A percentile compares a stretch with the other conserved stretches of the same genome.
Evolutionary conservation across 2,329 filamentous ascomycete genomes (phyloP).

Genomic region (Aspergillus ustus): DNA sequence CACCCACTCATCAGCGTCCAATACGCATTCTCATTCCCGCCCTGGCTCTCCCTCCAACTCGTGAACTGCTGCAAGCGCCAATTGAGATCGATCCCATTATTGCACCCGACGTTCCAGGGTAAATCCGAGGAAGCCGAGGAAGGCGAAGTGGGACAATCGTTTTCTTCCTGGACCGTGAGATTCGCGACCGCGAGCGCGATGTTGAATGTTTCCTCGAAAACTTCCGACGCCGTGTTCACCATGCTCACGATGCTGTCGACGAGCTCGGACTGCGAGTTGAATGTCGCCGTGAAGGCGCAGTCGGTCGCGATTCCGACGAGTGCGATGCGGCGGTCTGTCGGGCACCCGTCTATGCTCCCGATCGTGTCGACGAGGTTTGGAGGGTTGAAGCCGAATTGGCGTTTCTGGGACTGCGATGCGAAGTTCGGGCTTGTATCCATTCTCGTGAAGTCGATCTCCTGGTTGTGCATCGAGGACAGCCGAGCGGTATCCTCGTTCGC

Average conservation of each 20-base stretch:
- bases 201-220: constrained; percentile 90
- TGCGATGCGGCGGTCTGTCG: constrained; percentile 81
- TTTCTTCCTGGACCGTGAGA: constrained; percentile 70
- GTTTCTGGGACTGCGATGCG: not conserved
- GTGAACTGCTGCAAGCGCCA: constrained; percentile 71
- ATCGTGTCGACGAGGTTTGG: constrained; percentile 66
- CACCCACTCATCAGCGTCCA: constrained; percentile 88
- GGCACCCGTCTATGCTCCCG: constrained; percentile 77
- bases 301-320: constrained; percentile 88
- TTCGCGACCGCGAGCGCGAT: constrained; percentile 87
- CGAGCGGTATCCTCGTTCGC: not conserved
- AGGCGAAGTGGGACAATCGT: constrained; percentile 73
- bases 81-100: constrained; percentile 20
- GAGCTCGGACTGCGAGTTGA: constrained; percentile 61
- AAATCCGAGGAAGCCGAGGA: constrained; percentile 61
- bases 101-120: constrained; percentile 29
- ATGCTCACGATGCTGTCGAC: constrained; percentile 52
- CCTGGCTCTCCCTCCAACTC: constrained; percentile 73
- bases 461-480: not conserved
- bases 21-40: constrained; percentile 76
- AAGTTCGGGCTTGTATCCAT: not conserved
- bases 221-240: constrained; percentile 80
- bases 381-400: constrained; percentile 4
- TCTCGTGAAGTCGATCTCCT: too few relatives aligned
- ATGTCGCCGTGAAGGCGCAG: constrained; percentile 78